These are phyloP conservation scores for Phytophthora foliorum DNA, from an alignment of 352 stramenopile species.

Conservation along the genomic window DNA sequence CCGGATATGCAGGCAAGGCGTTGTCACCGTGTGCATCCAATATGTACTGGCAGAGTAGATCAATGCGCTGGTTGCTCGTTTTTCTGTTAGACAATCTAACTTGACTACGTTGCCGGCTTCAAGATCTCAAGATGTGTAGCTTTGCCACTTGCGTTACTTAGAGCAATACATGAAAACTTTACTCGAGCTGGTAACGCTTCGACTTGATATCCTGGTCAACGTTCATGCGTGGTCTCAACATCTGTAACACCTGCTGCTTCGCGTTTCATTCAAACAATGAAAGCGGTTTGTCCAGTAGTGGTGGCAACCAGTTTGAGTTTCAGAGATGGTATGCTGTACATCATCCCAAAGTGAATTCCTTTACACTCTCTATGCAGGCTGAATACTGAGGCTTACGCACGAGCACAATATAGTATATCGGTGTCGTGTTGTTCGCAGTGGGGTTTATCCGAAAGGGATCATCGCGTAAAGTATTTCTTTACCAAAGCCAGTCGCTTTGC, in stretches of 20 bases:
- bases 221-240: constrained; percentile 6
- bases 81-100: background rate
- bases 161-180: background rate
- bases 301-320: no score
- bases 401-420: no score
- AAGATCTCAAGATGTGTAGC: background rate
- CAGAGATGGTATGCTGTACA: no score
- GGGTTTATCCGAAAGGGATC: background rate
- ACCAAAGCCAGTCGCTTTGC: constrained; percentile 6
- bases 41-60: background rate
- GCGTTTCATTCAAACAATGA: background rate
- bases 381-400: no score
- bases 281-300: no score
- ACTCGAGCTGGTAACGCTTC: background rate
- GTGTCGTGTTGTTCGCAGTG: background rate
- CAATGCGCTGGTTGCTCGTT: background rate
- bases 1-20: no score
- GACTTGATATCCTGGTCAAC: constrained; percentile 19
- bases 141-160: background rate
- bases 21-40: no score
- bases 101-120: background rate
- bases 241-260: constrained; percentile 5
- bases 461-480: constrained; percentile 7
- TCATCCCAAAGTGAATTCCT: background rate
- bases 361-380: background rate